These are phyloP conservation scores for Tarenaya hassleriana DNA, from an alignment of 345 rosid species.

Conservation along the genomic window DNA sequence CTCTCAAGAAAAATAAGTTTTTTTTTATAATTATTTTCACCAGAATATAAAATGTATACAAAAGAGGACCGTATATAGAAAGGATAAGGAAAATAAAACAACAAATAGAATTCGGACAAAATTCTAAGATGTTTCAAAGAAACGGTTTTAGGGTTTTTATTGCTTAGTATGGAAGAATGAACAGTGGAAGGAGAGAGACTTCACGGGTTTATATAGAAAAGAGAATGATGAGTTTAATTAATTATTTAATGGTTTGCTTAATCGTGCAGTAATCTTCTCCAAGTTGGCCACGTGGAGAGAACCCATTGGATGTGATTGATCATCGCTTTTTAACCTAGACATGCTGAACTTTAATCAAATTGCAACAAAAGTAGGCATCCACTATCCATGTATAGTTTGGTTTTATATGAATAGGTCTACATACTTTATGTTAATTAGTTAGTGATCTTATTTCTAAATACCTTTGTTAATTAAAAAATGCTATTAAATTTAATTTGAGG, in stretches of 20 bases:
- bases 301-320: slow-evolving; percentile 20
- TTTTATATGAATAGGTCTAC: not conserved
- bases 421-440: not conserved
- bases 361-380: slow-evolving; percentile 18
- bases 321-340: slow-evolving; percentile 19
- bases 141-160: no score
- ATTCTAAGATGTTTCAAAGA: no score
- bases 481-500: no score
- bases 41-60: no score
- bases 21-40: not conserved
- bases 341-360: slow-evolving; percentile 22
- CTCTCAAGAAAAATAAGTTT: not conserved
- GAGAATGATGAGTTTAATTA: not conserved
- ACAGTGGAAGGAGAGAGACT: no score
- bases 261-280: slow-evolving; percentile 24
- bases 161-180: no score
- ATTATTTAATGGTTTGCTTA: slow-evolving; percentile 25
- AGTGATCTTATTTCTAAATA: no score
- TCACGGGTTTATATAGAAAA: not conserved
- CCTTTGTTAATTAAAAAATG: no score
- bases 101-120: no score
- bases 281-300: slow-evolving; percentile 19
- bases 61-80: no score
- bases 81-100: no score
- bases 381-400: slow-evolving; percentile 14